These are phyloP conservation scores for Akanthomyces muscarius DNA, from an alignment of 2,329 filamentous ascomycete genomes.

Conservation along the genomic window DNA sequence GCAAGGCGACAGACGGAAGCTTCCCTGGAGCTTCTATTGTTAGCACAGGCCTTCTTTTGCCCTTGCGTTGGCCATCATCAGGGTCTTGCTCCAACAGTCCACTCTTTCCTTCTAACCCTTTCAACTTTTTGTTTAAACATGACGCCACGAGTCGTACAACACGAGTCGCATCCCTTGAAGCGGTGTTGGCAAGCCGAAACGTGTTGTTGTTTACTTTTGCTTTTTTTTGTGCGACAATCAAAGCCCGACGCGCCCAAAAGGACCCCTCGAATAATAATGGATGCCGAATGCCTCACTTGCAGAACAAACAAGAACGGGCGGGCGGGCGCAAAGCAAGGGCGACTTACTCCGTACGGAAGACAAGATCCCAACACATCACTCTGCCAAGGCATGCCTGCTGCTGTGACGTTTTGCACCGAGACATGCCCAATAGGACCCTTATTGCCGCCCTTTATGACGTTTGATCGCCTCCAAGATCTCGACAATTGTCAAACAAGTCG, in stretches of 20 bases:
- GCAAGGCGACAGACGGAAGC: neutral
- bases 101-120: neutral
- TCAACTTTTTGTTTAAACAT: neutral
- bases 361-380: neutral
- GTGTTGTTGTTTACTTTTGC: neutral
- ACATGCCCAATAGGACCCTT: slow-evolving; percentile 2
- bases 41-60: neutral
- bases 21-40: slow-evolving; percentile 15
- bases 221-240: neutral
- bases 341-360: too few relatives aligned
- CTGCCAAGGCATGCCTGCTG: neutral
- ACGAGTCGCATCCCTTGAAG: neutral
- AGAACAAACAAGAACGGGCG: too few relatives aligned
- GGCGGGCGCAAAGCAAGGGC: neutral
- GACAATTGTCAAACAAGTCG: too few relatives aligned
- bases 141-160: neutral
- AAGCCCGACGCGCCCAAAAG: neutral
- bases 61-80: neutral
- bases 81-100: neutral
- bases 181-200: neutral
- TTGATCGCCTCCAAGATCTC: neutral
- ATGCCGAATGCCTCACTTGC: neutral
- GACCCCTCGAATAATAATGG: neutral
- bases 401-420: slow-evolving; percentile 1
- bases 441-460: neutral